phyloP scores from a whole-genome alignment of 148 eudicot species.

The Rhododendron molle region DNA sequence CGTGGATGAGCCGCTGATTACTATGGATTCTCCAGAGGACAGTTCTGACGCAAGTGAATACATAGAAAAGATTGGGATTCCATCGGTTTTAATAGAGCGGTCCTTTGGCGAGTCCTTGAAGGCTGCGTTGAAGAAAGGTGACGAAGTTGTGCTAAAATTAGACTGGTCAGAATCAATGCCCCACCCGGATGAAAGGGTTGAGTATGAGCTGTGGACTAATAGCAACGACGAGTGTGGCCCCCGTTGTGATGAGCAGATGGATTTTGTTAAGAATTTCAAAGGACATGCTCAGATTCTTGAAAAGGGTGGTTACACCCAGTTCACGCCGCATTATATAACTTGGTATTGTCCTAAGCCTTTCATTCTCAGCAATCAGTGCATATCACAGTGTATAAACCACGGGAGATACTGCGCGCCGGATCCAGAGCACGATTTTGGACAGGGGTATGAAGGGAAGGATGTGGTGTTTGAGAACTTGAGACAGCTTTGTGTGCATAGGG shows the following conservation, averaged over 20 bases:
- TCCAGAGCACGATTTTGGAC: slow-evolving; percentile 80
- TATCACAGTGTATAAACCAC: slow-evolving; percentile 86
- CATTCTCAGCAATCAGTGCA: slow-evolving; percentile 55
- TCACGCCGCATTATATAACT: slow-evolving; percentile 90
- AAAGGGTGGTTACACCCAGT: slow-evolving; percentile 68
- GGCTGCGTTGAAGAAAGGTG: slow-evolving; percentile 38
- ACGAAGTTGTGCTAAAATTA: slow-evolving; percentile 64
- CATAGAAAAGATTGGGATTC: slow-evolving; percentile 66
- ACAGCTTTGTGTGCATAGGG: slow-evolving; percentile 87
- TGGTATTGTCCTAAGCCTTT: slow-evolving; percentile 91
- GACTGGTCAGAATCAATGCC: slow-evolving; percentile 99
- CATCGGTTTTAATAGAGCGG: slow-evolving; percentile 58
- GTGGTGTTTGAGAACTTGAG: slow-evolving; percentile 91
- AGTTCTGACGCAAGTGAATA: slow-evolving; percentile 58
- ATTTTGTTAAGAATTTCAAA: slow-evolving; percentile 75
- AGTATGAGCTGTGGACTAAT: slow-evolving; percentile 94
- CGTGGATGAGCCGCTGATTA: slow-evolving; percentile 73
- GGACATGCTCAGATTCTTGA: slow-evolving; percentile 68
- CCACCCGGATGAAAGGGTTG: slow-evolving; percentile 83
- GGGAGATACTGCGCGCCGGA: slow-evolving; percentile 98
- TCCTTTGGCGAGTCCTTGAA: slow-evolving; percentile 63
- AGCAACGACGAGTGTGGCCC: slow-evolving; percentile 94
- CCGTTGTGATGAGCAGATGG: slow-evolving; percentile 88
- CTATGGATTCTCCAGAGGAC: slow-evolving; percentile 90
- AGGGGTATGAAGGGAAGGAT: slow-evolving; percentile 86